These are phyloP conservation scores for Polyplosphaeria fusca DNA, from an alignment of 495 filamentous ascomycete genomes.

Conservation along the genomic window DNA sequence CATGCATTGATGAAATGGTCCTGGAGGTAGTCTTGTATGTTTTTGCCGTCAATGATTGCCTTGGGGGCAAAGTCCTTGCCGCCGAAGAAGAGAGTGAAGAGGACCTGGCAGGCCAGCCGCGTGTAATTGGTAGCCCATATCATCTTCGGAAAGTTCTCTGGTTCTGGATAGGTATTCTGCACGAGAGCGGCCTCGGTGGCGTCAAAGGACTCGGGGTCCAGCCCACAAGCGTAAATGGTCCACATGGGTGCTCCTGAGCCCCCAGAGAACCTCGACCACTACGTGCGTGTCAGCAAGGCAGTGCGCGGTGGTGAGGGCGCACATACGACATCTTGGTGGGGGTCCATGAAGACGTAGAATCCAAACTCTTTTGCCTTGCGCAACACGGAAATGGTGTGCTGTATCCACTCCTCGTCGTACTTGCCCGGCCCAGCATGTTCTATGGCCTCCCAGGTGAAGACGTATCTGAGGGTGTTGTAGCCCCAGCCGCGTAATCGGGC, in stretches of 20 bases:
- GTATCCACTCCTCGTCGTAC: slow-evolving; percentile 93
- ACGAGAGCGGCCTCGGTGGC: slow-evolving; percentile 89
- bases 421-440: slow-evolving; percentile 88
- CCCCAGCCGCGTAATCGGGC: slow-evolving; percentile 80
- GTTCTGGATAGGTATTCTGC: slow-evolving; percentile 89
- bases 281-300: slow-evolving; percentile 3
- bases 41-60: slow-evolving; percentile 88
- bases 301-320: not conserved
- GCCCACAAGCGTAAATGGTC: slow-evolving; percentile 90
- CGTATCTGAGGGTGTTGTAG: slow-evolving; percentile 92
- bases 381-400: slow-evolving; percentile 81
- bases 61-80: slow-evolving; percentile 94
- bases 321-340: slow-evolving; percentile 89
- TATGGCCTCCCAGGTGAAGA: slow-evolving; percentile 99
- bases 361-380: slow-evolving; percentile 82
- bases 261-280: slow-evolving; percentile 93
- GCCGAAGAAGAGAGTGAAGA: slow-evolving; percentile 92
- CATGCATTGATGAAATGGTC: slow-evolving; percentile 78
- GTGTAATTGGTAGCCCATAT: slow-evolving; percentile 98
- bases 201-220: slow-evolving; percentile 80
- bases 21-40: slow-evolving; percentile 96
- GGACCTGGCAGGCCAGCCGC: slow-evolving; percentile 79
- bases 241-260: slow-evolving; percentile 96
- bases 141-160: slow-evolving; percentile 92
- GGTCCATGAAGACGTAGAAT: slow-evolving; percentile 96